Evolutionary conservation across 805 yeast species (phyloP), one percentile per base, ranked within the genome.

Genomic region (Yamadazyma sp.): DNA sequence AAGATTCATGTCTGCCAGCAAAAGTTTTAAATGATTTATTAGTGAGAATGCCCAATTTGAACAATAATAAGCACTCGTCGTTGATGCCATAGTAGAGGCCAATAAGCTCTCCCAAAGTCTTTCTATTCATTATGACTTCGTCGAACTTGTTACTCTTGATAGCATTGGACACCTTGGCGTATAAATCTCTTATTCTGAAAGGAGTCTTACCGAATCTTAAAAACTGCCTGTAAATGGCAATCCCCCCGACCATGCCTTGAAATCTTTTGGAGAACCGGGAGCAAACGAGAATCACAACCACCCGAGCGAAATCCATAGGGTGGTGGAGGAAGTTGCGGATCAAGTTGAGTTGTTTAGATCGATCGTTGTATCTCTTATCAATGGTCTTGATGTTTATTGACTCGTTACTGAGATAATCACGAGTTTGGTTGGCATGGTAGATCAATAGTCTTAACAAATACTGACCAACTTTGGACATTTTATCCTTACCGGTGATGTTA

Each of bases 171-270:
- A 77, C 9, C 42, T 70, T 71, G 13, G 45, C 46, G 20, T 54
- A 33, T 12, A 76, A 45, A 17, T 62, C 55, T 24, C 71, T 52
- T 2, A 78, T 28, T 45, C 82, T 67, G 56, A 80, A 78, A 2
- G 88, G 88, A 5, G 84, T 70, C 30, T 79, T 76, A 27, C 90
- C 91, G 42, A 82, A 82, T 48, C 91, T 70, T 47, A 83, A 59
- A 37, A 80, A 70, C 52, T 81, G 87, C 57, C 93, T 73, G 56
- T 80, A 84, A 8, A 73, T 59, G 35, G 72, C 74, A 36, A 75
- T 64, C 41, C 72, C 76, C 24, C 55, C 58, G 8, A 71, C 74
- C 42, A 67, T 59, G n/a, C 70, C 80, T 17, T 57, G 53, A 15
- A 67, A 62, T 48, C 66, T 66, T 19, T 58, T 50, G 30, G 64